Conservation (phyloP, 148 eudicot species). For the Camellia sinensis region DNA sequence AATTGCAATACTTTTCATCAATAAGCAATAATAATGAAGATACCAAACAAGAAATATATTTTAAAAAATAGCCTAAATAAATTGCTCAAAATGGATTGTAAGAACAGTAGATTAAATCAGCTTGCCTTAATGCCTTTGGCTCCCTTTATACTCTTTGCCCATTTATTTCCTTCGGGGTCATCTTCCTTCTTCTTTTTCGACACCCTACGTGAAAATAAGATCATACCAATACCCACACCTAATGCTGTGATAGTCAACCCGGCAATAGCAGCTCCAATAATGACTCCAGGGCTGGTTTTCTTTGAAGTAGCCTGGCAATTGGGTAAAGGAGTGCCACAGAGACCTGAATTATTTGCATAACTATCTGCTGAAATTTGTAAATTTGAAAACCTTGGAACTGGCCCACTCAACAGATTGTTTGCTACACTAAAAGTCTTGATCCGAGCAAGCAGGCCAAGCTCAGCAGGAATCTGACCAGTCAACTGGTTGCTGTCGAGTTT, state of each 20-base stretch:
- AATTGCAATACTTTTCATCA: slow-evolving; percentile 2
- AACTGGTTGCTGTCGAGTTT: slow-evolving; percentile 44
- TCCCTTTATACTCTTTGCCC: slow-evolving; percentile 47
- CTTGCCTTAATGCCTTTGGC: slow-evolving; percentile 46
- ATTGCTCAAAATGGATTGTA: neutral
- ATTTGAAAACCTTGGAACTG: slow-evolving; percentile 28
- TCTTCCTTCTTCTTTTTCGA: slow-evolving; percentile 37
- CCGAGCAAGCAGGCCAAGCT: slow-evolving; percentile 40
- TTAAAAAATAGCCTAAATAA: neutral
- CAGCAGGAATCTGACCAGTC: slow-evolving; percentile 44
- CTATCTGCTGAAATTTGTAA: slow-evolving; percentile 23
- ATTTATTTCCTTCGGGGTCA: slow-evolving; percentile 46
- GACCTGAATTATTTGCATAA: slow-evolving; percentile 39
- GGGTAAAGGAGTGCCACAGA: slow-evolving; percentile 44
- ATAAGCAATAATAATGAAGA: neutral
- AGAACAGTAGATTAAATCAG: neutral
- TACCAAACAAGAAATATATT: neutral
- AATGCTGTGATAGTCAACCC: slow-evolving; percentile 28
- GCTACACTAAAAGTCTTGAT: slow-evolving; percentile 38
- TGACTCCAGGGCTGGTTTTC: slow-evolving; percentile 22
- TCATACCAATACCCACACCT: slow-evolving; percentile 14
- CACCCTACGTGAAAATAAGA: slow-evolving; percentile 22
- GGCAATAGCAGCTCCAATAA: slow-evolving; percentile 29
- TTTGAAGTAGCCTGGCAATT: slow-evolving; percentile 18
- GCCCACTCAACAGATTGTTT: slow-evolving; percentile 45